Conservation (phyloP, 805 yeast species). For the Wickerhamomyces chaumierensis region DNA sequence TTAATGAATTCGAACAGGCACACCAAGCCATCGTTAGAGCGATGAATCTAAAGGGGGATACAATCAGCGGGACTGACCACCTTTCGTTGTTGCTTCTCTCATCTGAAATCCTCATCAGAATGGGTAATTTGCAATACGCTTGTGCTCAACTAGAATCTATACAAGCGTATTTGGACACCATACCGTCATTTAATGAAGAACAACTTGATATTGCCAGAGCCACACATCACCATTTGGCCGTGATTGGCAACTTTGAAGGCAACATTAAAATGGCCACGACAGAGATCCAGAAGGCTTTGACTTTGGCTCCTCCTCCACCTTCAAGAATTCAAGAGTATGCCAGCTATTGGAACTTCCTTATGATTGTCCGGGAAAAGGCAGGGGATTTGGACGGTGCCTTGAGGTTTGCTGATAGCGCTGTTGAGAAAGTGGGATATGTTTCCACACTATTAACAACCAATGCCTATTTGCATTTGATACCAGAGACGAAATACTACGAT, state of each 20-base stretch:
- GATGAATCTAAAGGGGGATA: slow-evolving; percentile 10
- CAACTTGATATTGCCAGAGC: slow-evolving; percentile 38
- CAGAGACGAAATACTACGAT: slow-evolving; percentile 19
- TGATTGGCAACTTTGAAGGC: slow-evolving; percentile 39
- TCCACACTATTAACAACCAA: slow-evolving; percentile 35
- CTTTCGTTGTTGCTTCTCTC: slow-evolving; percentile 34
- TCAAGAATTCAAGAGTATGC: slow-evolving; percentile 34
- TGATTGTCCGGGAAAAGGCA: slow-evolving; percentile 33
- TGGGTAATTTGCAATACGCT: slow-evolving; percentile 34
- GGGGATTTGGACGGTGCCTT: slow-evolving; percentile 39
- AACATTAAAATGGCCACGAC: slow-evolving; percentile 36
- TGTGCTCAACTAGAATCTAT: slow-evolving; percentile 35
- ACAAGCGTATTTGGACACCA: slow-evolving; percentile 24
- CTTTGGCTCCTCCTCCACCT: slow-evolving; percentile 37
- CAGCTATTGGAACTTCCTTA: slow-evolving; percentile 41
- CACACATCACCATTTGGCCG: slow-evolving; percentile 45
- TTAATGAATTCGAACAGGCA: slow-evolving; percentile 40
- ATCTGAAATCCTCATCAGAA: slow-evolving; percentile 36
- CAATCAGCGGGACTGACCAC: slow-evolving; percentile 24
- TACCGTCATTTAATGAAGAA: slow-evolving; percentile 14
- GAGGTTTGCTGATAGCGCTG: slow-evolving; percentile 37
- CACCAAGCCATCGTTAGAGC: slow-evolving; percentile 36
- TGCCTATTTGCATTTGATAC: slow-evolving; percentile 35
- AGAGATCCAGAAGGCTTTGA: slow-evolving; percentile 38
- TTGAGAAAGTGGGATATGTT: slow-evolving; percentile 30